Conservation (phyloP, 2,329 filamentous ascomycete species). For the Trichoderma lentiforme region DNA sequence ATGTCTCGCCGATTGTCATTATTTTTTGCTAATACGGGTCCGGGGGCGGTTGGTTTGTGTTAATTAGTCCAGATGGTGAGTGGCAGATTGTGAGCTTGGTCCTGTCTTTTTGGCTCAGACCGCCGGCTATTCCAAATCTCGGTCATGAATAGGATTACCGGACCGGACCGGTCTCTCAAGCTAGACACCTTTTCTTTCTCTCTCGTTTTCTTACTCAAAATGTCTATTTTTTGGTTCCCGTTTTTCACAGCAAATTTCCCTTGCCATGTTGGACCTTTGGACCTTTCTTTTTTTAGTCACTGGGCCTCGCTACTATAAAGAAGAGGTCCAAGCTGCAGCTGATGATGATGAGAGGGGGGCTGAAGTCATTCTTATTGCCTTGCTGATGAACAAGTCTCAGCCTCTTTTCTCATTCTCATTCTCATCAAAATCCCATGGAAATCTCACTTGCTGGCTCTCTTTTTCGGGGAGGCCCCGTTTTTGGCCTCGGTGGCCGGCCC, state of each 20-base stretch:
- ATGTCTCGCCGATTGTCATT: slow-evolving; percentile 4
- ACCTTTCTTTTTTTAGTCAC: not conserved
- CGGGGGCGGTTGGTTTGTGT: not conserved
- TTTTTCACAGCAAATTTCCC: not conserved
- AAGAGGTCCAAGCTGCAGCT: not conserved
- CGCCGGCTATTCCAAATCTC: not conserved
- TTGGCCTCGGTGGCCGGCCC: not conserved
- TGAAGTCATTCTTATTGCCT: not conserved
- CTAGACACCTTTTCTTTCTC: not conserved
- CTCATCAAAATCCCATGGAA: not conserved
- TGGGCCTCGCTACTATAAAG: not conserved
- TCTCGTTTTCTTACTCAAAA: not conserved
- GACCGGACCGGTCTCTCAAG: not conserved
- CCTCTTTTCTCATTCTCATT: not conserved
- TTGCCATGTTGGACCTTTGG: not conserved
- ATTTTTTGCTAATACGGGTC: not conserved
- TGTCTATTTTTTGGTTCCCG: not conserved
- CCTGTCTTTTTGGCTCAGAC: not conserved
- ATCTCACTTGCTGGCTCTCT: not conserved
- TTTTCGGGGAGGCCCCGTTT: not conserved
- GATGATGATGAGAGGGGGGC: not conserved
- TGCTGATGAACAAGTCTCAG: not conserved
- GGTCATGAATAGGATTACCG: not conserved
- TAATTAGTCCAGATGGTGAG: not conserved
- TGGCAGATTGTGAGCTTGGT: not conserved